Evolutionary conservation across 169 alveolate genomes (phyloP).

Genomic region (Plasmodium gonderi): DNA sequence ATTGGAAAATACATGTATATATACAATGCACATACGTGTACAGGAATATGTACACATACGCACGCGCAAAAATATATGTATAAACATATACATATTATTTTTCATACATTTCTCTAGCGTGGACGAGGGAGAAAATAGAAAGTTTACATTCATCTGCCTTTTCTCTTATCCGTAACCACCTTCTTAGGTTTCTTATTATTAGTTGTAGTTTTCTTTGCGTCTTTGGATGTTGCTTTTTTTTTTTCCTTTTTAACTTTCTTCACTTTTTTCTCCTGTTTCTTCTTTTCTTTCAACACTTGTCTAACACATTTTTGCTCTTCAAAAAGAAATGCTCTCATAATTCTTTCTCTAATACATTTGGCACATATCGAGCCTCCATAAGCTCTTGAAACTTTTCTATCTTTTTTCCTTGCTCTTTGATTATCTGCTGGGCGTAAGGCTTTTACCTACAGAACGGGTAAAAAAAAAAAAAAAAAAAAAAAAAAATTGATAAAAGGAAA

Average conservation of each 20-base stretch:
- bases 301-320: slow-evolving; percentile 92
- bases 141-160: slow-evolving; percentile 20
- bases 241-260: slow-evolving; percentile 69
- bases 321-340: slow-evolving; percentile 92
- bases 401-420: slow-evolving; percentile 79
- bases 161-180: slow-evolving; percentile 58
- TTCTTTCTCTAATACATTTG: slow-evolving; percentile 88
- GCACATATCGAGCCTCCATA: slow-evolving; percentile 92
- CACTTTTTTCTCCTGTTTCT: slow-evolving; percentile 75
- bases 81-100: background rate
- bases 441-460: slow-evolving; percentile 48
- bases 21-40: background rate
- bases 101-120: background rate
- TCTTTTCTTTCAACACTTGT: slow-evolving; percentile 84
- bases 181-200: slow-evolving; percentile 23
- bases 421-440: slow-evolving; percentile 87
- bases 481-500: background rate
- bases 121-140: background rate
- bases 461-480: background rate
- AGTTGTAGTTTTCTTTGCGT: slow-evolving; percentile 19
- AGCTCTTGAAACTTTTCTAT: slow-evolving; percentile 92
- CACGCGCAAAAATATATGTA: background rate
- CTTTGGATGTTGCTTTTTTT: slow-evolving; percentile 46
- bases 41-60: background rate
- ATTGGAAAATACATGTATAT: background rate